Evolutionary conservation across 805 yeast genomes (phyloP), one percentile per base, ranked within the genome.

Genomic region (Sugiyamaella qingdaonensis): DNA sequence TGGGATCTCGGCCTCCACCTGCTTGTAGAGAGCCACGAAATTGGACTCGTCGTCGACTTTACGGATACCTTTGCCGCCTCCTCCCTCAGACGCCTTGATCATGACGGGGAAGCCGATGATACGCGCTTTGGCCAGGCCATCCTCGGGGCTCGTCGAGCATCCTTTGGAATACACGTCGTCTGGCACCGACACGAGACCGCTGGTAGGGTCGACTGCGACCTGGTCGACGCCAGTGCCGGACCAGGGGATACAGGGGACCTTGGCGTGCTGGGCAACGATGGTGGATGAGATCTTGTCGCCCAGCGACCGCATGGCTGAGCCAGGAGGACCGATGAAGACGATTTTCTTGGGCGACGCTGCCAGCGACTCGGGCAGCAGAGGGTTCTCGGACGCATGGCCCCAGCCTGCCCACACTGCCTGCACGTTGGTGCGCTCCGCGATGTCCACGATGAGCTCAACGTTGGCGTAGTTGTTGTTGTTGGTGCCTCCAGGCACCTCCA

Each of bases 381-480:
- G 99, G 74, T 95, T 92, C 76, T 94, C 99, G n/a, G 97, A 88
- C 29, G 99, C 99, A 69, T 95, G 99, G 65, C 99, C 99, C 99
- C 99, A 94, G 65, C 99, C 99, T 34, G 99, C 99, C 99, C 99
- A 94, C 54, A 94, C 99, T 24, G 99, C 99, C 69, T 94, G 96
- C 53, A 88, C 97, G 60, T 88, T 82, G 43, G 95, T 86, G 75
- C 97, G 86, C 75, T 94, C 99, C 35, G 99, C 99, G 47, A 94
- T 77, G 65, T 94, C 99, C 46, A 94, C 97, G 70, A 94, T 94
- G 57, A 94, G 78, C 61, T 94, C 99, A 57, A 94, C 99, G 67
- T 94, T 94, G 63, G 99, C 99, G 69, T 91, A 91, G 73, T 94
- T 94, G 73, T 94, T 95, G 77, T 94, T 94, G 75, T 95, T 95